Percentiles rank a stretch among this genome's conserved stretches.
Evolutionary conservation across 306 rosid species (phyloP).

Genomic region (Lathyrus sativus): DNA sequence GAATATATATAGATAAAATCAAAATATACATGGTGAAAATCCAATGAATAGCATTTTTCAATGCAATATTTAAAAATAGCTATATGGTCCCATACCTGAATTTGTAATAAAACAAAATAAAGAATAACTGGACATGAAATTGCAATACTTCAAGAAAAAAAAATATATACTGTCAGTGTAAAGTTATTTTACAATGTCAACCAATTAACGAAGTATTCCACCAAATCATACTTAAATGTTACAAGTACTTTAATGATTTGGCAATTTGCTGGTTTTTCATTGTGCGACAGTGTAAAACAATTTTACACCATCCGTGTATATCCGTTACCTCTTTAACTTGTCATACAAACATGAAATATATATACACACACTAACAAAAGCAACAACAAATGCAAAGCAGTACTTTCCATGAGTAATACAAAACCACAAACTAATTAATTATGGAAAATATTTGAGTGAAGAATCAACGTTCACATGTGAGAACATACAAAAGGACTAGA

Average conservation of each 20-base stretch:
- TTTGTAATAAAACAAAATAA: neutral
- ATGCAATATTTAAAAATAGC: neutral
- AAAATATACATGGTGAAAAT: neutral
- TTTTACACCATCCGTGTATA: too few species aligned
- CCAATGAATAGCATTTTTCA: neutral
- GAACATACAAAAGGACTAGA: neutral
- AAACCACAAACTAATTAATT: neutral
- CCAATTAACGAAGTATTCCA: too few species aligned
- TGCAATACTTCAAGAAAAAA: neutral
- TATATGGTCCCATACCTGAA: neutral
- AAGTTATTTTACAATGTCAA: too few species aligned
- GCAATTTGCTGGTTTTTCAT: too few species aligned
- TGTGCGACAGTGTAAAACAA: too few species aligned
- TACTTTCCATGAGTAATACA: neutral
- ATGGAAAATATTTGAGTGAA: neutral
- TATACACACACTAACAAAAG: neutral
- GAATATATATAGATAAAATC: neutral
- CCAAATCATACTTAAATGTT: too few species aligned
- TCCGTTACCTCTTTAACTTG: neutral
- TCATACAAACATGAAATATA: constrained; percentile 8
- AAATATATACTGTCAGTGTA: too few species aligned
- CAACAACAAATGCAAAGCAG: neutral
- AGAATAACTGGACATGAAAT: neutral
- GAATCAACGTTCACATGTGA: constrained; percentile 17
- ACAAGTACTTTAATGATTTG: too few species aligned